Base-by-base conservation (phyloP, 1,284 basidiomycete species). In the Sparassis latifolia region DNA sequence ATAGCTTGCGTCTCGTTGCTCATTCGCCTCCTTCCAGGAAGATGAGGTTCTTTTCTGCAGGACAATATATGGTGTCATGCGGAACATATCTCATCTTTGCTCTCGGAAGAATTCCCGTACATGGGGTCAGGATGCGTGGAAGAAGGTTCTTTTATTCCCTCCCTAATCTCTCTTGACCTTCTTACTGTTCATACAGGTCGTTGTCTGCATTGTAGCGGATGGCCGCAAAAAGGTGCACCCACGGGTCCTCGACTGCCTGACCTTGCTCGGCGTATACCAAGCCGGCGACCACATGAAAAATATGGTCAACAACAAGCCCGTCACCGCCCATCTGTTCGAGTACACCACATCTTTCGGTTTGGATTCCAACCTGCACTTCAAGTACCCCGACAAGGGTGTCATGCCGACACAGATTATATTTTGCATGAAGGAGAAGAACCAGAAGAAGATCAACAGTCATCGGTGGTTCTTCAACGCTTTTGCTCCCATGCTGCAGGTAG, bases 381-480 rank as follows among this genome's bases (percentile, higher is more conserved):
- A 85, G 62, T 97, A 95, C 58, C 91, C 93, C 0, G 96, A 98
- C 69, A 93, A 95, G 65, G 94, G 86, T n/a, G 86, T 96, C 51
- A 86, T 95, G 5, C 93, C 93, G 1, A 90, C 89, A 2, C 93
- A 97, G 65, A 91, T 96, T 50, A 83, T 96, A 33, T 93, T 94
- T 65, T 88, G 85, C 63, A 80, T 97, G 73, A 97, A 98, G 75
- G 94, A 92, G 71, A 91, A 86, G 74, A 97, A 97, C 66, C 84
- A 89, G 63, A 95, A 93, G 74, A 97, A 97, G 73, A 95, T 97
- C 65, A 97, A 96, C 63, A 91, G 88, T 53, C 95, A 98, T 63
- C 75, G 92, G 42, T 95, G 92, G 94, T 93, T 94, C 67, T 96
- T 97, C 69, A 96, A 96, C 64, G 94, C 92, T 0, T 95, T 97